Evolutionary conservation across 2,329 filamentous ascomycete species (phyloP).

Genomic region (Dactylonectria estremocensis): DNA sequence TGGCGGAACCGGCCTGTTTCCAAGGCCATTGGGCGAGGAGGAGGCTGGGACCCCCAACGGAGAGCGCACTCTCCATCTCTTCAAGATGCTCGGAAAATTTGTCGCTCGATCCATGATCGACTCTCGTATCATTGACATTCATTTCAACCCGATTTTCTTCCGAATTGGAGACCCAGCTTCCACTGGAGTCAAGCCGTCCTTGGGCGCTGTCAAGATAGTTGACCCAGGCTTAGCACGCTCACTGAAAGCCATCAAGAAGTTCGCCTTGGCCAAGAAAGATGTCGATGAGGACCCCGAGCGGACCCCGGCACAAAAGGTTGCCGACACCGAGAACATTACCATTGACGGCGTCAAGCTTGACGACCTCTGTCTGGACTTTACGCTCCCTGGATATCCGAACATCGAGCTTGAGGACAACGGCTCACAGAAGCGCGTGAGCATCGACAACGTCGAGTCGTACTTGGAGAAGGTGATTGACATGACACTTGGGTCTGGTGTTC

Average conservation of each 20-base stretch:
- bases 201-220: constrained; percentile 91
- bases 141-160: constrained; percentile 98
- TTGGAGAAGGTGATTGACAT: constrained; percentile 92
- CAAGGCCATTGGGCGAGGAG: constrained; percentile 87
- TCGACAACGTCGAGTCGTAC: constrained; percentile 92
- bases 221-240: constrained; percentile 90
- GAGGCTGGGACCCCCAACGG: constrained; percentile 82
- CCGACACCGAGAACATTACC: constrained; percentile 77
- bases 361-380: constrained; percentile 94
- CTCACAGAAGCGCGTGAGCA: constrained; percentile 81
- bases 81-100: constrained; percentile 96
- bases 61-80: constrained; percentile 89
- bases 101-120: constrained; percentile 98
- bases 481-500: constrained; percentile 91
- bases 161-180: constrained; percentile 82
- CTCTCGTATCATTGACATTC: constrained; percentile 96
- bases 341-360: constrained; percentile 86
- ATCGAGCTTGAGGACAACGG: constrained; percentile 88
- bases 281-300: constrained; percentile 81
- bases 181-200: constrained; percentile 80
- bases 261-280: constrained; percentile 84
- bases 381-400: constrained; percentile 88
- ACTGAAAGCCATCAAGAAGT: constrained; percentile 88
- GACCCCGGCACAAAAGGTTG: constrained; percentile 78
- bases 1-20: constrained; percentile 88